Percentiles rank a stretch among this genome's conserved stretches.
These are phyloP conservation scores for Dactylonectria macrodidyma DNA, from an alignment of 2,329 filamentous ascomycete genomes.

Conservation along the genomic window DNA sequence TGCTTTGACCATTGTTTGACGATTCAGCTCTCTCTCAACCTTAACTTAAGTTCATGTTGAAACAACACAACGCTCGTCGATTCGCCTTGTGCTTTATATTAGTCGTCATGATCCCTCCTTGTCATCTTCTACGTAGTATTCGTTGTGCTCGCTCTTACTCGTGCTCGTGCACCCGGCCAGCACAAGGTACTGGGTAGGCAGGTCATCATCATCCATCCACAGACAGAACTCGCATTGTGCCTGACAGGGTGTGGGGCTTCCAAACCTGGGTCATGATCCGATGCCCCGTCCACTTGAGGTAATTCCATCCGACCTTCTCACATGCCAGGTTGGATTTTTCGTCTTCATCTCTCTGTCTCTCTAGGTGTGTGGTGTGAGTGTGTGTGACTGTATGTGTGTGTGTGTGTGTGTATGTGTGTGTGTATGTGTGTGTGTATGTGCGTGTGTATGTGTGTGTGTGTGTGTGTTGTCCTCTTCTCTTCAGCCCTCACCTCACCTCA, in stretches of 20 bases:
- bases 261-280: conserved; percentile 45
- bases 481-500: neutral
- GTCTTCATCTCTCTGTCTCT: conserved; percentile 9
- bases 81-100: neutral
- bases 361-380: no score
- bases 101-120: neutral
- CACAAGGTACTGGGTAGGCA: no score
- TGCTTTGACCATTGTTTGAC: neutral
- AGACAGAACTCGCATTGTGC: conserved; percentile 41
- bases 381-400: no score
- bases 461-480: neutral
- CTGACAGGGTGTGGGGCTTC: conserved; percentile 42
- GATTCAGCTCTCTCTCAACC: no score
- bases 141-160: neutral
- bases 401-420: no score
- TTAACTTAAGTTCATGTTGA: neutral
- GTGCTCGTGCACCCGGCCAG: conserved; percentile 6
- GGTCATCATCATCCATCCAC: conserved; percentile 16
- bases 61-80: neutral
- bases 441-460: no score
- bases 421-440: no score
- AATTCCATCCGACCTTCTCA: conserved; percentile 44
- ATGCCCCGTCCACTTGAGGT: conserved; percentile 47
- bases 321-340: conserved; percentile 33
- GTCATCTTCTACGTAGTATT: neutral